A percentile compares a stretch with the other conserved stretches of the same genome.
Conservation (phyloP, 768 basidiomycete genomes). For the Hortiboletus flavorubellus region DNA sequence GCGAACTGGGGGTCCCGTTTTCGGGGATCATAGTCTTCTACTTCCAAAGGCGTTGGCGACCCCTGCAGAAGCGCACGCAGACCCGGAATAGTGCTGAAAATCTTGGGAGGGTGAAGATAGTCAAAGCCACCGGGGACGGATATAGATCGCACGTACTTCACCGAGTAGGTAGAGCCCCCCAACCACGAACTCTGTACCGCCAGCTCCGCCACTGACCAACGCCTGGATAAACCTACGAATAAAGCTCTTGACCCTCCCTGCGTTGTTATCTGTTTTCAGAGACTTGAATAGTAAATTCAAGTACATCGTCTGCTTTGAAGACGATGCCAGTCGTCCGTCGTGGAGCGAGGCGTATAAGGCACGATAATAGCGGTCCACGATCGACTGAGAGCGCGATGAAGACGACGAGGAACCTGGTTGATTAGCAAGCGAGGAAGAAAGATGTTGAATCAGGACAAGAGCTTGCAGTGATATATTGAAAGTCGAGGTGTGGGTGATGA, state of each 20-base stretch:
- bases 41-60: slow-evolving; percentile 26
- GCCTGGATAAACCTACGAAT: slow-evolving; percentile 83
- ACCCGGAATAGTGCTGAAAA: slow-evolving; percentile 48
- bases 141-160: slow-evolving; percentile 55
- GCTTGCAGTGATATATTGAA: slow-evolving; percentile 97
- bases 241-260: slow-evolving; percentile 71
- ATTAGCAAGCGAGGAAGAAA: slow-evolving; percentile 53
- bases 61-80: slow-evolving; percentile 45
- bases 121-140: background rate
- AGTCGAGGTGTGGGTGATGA: slow-evolving; percentile 91
- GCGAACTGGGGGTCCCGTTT: slow-evolving; percentile 91
- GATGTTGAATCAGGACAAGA: slow-evolving; percentile 83
- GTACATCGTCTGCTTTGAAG: slow-evolving; percentile 96
- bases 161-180: slow-evolving; percentile 86
- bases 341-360: slow-evolving; percentile 87
- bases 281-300: slow-evolving; percentile 92
- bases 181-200: slow-evolving; percentile 82
- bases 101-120: slow-evolving; percentile 29
- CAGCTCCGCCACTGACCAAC: slow-evolving; percentile 62
- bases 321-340: slow-evolving; percentile 73
- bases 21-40: slow-evolving; percentile 68
- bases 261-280: slow-evolving; percentile 62
- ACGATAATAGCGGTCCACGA: slow-evolving; percentile 70
- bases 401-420: slow-evolving; percentile 41
- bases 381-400: slow-evolving; percentile 40